These are phyloP conservation scores for Collariella sp. DNA, from an alignment of 495 filamentous ascomycete species.

Conservation along the genomic window DNA sequence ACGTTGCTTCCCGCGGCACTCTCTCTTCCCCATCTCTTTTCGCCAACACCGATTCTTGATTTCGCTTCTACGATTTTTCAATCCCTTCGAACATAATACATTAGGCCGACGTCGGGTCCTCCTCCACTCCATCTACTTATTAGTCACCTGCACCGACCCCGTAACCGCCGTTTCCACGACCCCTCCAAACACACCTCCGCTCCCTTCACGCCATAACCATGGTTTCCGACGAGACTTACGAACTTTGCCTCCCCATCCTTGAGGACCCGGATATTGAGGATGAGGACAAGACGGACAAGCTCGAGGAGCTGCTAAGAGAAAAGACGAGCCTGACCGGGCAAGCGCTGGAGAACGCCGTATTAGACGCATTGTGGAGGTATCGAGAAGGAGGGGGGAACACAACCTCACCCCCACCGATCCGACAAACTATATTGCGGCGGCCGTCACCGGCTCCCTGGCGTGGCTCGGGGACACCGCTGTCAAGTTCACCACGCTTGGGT, in stretches of 20 bases:
- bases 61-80: neutral
- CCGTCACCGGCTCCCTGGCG: slow-evolving; percentile 94
- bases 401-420: slow-evolving; percentile 66
- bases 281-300: slow-evolving; percentile 89
- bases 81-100: neutral
- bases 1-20: neutral
- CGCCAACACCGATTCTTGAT: neutral
- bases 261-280: slow-evolving; percentile 77
- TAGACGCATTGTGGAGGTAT: slow-evolving; percentile 89
- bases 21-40: neutral
- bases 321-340: slow-evolving; percentile 70
- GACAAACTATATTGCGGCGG: slow-evolving; percentile 81
- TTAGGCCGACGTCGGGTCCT: neutral
- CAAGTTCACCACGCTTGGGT: slow-evolving; percentile 64
- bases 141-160: neutral
- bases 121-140: neutral
- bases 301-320: slow-evolving; percentile 75
- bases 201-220: slow-evolving; percentile 40
- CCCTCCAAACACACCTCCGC: neutral
- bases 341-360: slow-evolving; percentile 76
- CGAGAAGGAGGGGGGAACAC: slow-evolving; percentile 67
- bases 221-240: slow-evolving; percentile 88
- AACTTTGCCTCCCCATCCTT: slow-evolving; percentile 80
- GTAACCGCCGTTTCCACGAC: neutral
- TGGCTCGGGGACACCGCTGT: slow-evolving; percentile 64